Percentiles rank a stretch among this genome's conserved stretches.
Evolutionary conservation across 192 early-diverging fungal species (phyloP).

Genomic region (Backusella psychrophila): DNA sequence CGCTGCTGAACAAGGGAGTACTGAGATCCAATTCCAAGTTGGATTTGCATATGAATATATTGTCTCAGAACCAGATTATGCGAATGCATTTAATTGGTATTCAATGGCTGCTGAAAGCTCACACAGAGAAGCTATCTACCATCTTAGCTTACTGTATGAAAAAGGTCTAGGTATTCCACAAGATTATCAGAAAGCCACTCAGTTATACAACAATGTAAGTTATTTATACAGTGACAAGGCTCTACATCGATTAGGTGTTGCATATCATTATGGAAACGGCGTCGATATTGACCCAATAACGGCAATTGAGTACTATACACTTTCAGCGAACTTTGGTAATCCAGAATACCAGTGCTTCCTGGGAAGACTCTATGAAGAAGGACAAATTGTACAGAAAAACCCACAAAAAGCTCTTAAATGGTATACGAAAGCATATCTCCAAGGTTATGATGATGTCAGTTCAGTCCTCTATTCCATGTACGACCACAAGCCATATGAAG

Average conservation of each 20-base stretch:
- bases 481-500: too few species aligned
- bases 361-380: too few species aligned
- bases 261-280: neutral
- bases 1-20: neutral
- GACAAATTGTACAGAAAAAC: too few species aligned
- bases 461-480: too few species aligned
- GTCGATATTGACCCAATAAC: neutral
- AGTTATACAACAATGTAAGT: neutral
- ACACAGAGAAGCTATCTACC: neutral
- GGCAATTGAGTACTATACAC: too few species aligned
- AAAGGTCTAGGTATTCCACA: neutral
- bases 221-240: neutral
- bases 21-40: neutral
- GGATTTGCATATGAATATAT: neutral
- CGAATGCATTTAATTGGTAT: neutral
- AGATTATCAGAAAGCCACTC: neutral
- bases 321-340: too few species aligned
- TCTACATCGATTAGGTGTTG: neutral
- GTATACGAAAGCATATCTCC: too few species aligned
- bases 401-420: too few species aligned
- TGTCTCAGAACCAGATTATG: neutral
- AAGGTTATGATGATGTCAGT: too few species aligned
- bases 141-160: neutral
- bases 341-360: too few species aligned
- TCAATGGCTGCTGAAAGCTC: neutral